phyloP scores from a whole-genome alignment of 345 rosid genomes.

The Eucalyptus fibrosa region DNA sequence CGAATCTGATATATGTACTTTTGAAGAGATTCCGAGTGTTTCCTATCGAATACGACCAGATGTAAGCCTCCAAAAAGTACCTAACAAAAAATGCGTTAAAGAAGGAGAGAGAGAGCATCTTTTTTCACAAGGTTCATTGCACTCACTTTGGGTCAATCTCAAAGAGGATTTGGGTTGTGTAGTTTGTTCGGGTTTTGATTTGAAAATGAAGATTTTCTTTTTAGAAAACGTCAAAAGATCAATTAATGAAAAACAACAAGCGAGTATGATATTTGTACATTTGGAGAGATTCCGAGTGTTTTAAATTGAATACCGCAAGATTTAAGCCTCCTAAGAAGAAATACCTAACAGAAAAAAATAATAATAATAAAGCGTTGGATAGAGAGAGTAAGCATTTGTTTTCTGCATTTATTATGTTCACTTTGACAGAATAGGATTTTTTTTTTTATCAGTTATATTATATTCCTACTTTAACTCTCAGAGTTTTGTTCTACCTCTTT shows the following conservation, averaged over 20 bases:
- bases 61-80: background rate
- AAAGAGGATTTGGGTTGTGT: background rate
- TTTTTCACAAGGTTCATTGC: background rate
- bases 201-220: background rate
- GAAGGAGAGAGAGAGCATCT: background rate
- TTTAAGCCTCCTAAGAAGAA: no score
- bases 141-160: no score
- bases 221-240: background rate
- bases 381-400: background rate
- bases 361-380: no score
- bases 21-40: background rate
- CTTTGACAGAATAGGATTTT: no score
- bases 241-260: background rate
- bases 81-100: background rate
- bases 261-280: background rate
- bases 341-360: no score
- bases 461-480: no score
- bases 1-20: background rate
- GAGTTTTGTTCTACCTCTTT: no score
- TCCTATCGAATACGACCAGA: background rate
- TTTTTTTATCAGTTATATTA: accelerated
- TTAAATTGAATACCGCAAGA: background rate
- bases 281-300: background rate
- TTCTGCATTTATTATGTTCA: no score
- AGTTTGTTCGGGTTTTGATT: background rate